These are phyloP conservation scores for Aspergillus asperescens DNA, from an alignment of 495 filamentous ascomycete genomes.

Conservation along the genomic window DNA sequence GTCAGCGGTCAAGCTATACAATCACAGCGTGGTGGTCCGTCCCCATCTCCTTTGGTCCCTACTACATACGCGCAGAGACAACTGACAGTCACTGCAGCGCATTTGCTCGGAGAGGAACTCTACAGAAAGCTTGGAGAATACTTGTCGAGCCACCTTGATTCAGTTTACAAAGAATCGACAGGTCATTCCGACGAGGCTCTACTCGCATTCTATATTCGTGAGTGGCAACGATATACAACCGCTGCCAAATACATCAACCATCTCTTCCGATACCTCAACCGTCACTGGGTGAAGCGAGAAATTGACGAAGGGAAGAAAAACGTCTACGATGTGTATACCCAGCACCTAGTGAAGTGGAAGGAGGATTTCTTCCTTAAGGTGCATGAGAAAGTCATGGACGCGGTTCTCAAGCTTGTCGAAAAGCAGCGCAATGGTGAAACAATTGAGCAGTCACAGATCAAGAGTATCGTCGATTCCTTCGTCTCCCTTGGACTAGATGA, in stretches of 20 bases:
- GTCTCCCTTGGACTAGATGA: slow-evolving; percentile 94
- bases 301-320: slow-evolving; percentile 99
- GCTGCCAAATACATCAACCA: slow-evolving; percentile 97
- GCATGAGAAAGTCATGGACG: slow-evolving; percentile 85
- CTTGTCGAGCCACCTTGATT: slow-evolving; percentile 66
- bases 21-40: slow-evolving; percentile 74
- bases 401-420: slow-evolving; percentile 91
- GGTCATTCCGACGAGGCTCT: slow-evolving; percentile 84
- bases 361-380: slow-evolving; percentile 81
- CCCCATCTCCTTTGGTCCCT: slow-evolving; percentile 1
- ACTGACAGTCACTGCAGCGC: slow-evolving; percentile 51
- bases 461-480: slow-evolving; percentile 94
- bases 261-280: slow-evolving; percentile 92
- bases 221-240: slow-evolving; percentile 93
- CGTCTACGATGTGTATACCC: slow-evolving; percentile 94
- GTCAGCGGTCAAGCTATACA: slow-evolving; percentile 50
- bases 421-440: slow-evolving; percentile 98
- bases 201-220: slow-evolving; percentile 88
- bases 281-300: slow-evolving; percentile 98
- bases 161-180: slow-evolving; percentile 61
- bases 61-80: not conserved
- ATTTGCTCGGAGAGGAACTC: slow-evolving; percentile 91
- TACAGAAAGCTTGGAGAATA: slow-evolving; percentile 87
- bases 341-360: slow-evolving; percentile 93
- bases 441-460: slow-evolving; percentile 94